A percentile compares a stretch with the other conserved stretches of the same genome.
phyloP scores from a whole-genome alignment of 2,329 filamentous ascomycete genomes.

The Blastomyces percursus region DNA sequence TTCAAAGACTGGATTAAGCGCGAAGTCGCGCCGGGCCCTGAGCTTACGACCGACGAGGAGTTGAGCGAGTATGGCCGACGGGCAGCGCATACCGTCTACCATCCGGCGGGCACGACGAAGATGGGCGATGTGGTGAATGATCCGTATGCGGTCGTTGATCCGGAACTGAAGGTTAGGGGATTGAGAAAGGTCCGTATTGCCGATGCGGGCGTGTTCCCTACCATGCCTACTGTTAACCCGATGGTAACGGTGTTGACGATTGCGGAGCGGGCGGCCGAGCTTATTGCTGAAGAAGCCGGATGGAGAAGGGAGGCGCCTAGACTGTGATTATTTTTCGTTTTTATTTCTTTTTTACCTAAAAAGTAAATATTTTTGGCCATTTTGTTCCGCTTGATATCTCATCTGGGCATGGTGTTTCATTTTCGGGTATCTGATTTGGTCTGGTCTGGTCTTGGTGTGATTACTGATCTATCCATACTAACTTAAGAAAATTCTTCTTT shows the following conservation, averaged over 20 bases:
- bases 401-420: neutral
- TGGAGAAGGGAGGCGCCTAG: slow-evolving; percentile 50
- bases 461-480: neutral
- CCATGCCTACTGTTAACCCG: slow-evolving; percentile 76
- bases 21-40: slow-evolving; percentile 67
- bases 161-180: slow-evolving; percentile 59
- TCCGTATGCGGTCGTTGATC: slow-evolving; percentile 67
- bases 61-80: slow-evolving; percentile 70
- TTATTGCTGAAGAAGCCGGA: slow-evolving; percentile 64
- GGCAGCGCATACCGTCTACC: slow-evolving; percentile 80
- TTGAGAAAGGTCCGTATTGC: slow-evolving; percentile 66
- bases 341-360: neutral
- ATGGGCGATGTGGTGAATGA: slow-evolving; percentile 68
- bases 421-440: neutral
- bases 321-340: slow-evolving; percentile 31
- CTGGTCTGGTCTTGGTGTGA: neutral
- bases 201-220: slow-evolving; percentile 79
- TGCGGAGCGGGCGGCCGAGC: slow-evolving; percentile 72
- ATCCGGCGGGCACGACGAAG: slow-evolving; percentile 79
- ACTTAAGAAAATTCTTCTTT: too few species aligned
- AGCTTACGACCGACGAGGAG: slow-evolving; percentile 64
- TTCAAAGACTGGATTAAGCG: slow-evolving; percentile 76
- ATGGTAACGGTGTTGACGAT: slow-evolving; percentile 82
- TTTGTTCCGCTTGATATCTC: neutral
- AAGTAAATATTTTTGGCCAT: neutral